Evolutionary conservation across 176 grass and related monocot genomes (phyloP).

Genomic region (Raddia guianensis): DNA sequence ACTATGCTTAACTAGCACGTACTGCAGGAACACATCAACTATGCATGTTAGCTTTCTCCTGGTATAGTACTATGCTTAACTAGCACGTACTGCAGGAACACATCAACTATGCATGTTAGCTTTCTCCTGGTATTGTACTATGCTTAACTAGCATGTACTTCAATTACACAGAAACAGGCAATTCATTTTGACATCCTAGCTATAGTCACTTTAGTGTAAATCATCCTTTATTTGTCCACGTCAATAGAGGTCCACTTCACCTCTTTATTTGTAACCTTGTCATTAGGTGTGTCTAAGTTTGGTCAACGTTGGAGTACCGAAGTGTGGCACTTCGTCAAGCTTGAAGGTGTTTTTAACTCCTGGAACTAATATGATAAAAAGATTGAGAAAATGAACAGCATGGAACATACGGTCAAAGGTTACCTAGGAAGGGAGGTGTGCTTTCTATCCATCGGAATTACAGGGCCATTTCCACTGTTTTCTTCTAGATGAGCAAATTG

Average conservation of each 20-base stretch:
- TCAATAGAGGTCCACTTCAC: conserved; percentile 1
- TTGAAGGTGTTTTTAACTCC: conserved; percentile 13
- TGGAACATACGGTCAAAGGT: conserved; percentile 21
- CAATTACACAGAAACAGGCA: neutral
- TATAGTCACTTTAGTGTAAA: neutral
- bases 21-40: no score
- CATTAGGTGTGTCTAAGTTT: neutral
- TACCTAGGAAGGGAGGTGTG: conserved; percentile 98
- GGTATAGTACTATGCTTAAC: no score
- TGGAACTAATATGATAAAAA: conserved; percentile 6
- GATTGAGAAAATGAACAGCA: conserved; percentile 26
- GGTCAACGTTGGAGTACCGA: neutral
- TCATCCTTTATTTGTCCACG: neutral
- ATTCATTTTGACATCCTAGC: conserved; percentile 20
- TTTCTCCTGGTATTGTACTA: neutral
- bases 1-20: no score
- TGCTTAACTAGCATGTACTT: conserved; percentile 8
- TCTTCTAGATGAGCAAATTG: conserved; percentile 98
- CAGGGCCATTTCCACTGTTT: conserved; percentile 65
- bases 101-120: neutral
- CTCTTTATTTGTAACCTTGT: neutral
- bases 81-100: no score
- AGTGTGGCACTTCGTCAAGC: neutral
- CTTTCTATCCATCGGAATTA: conserved; percentile 81
- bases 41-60: no score